A percentile compares a stretch with the other conserved stretches of the same genome.
Evolutionary conservation across 331 rosid genomes (phyloP).

Genomic region (Erythrophleum ivorense): DNA sequence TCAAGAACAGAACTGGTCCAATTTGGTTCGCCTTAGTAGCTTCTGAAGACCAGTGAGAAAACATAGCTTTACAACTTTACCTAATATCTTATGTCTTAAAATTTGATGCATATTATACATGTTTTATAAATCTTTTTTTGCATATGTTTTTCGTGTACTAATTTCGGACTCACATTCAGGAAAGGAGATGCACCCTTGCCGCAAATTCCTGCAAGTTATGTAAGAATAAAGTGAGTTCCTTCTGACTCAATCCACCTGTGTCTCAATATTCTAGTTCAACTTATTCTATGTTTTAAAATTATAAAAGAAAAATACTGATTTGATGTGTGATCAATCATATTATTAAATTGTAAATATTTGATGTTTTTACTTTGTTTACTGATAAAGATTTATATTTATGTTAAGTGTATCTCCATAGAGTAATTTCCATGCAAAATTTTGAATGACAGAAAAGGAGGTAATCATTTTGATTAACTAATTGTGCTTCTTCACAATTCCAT

Average conservation of each 20-base stretch:
- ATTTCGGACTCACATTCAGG: conserved; percentile 57
- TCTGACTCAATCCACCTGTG: background rate
- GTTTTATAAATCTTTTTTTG: background rate
- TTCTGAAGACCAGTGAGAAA: conserved; percentile 76
- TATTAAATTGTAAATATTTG: background rate
- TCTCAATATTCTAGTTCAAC: background rate
- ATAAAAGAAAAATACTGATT: conserved; percentile 1
- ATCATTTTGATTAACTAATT: background rate
- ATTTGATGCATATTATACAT: conserved; percentile 1
- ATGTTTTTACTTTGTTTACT: conserved; percentile 1
- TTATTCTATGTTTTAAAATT: background rate
- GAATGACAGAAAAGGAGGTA: conserved; percentile 5
- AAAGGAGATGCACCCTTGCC: conserved; percentile 67
- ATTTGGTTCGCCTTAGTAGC: conserved; percentile 81
- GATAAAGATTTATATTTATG: conserved; percentile 8
- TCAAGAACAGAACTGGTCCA: conserved; percentile 52
- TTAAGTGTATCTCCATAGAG: background rate
- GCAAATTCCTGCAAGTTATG: conserved; percentile 61
- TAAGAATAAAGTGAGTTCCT: conserved; percentile 73
- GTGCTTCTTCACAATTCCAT: background rate
- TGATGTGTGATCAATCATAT: background rate
- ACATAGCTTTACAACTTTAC: conserved; percentile 28
- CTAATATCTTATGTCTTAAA: background rate
- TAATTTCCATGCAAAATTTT: conserved; percentile 22
- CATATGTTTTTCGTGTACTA: conserved; percentile 18